These are phyloP conservation scores for Colletotrichum agaves DNA, from an alignment of 2,329 filamentous ascomycete species.

Conservation along the genomic window DNA sequence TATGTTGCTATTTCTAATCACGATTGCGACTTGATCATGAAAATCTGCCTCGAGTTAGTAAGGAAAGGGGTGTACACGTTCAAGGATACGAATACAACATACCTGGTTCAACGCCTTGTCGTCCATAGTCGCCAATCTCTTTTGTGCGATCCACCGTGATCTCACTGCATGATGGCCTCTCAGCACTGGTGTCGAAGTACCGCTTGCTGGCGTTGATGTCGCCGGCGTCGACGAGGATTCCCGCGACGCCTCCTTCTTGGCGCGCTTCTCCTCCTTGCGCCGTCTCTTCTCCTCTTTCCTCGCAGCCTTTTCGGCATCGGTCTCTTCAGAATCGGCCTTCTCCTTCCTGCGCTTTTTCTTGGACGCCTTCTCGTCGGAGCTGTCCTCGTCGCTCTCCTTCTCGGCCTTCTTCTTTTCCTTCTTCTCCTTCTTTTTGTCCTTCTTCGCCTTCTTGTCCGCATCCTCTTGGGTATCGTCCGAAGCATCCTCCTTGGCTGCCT, in stretches of 20 bases:
- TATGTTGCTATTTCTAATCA: slow-evolving; percentile 21
- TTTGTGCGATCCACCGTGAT: slow-evolving; percentile 87
- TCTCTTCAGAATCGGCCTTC: slow-evolving; percentile 43
- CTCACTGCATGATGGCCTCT: slow-evolving; percentile 77
- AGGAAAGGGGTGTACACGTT: neutral
- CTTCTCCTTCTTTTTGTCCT: slow-evolving; percentile 40
- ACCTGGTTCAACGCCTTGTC: slow-evolving; percentile 88
- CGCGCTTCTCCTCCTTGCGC: slow-evolving; percentile 54
- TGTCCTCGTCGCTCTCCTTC: slow-evolving; percentile 48
- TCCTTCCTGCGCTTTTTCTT: slow-evolving; percentile 46
- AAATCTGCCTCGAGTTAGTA: slow-evolving; percentile 61
- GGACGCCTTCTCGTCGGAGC: slow-evolving; percentile 41
- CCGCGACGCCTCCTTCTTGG: slow-evolving; percentile 48
- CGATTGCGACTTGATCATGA: slow-evolving; percentile 69
- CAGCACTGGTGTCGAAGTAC: slow-evolving; percentile 56
- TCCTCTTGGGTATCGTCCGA: slow-evolving; percentile 42
- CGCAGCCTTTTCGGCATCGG: slow-evolving; percentile 52
- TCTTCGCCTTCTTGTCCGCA: slow-evolving; percentile 42
- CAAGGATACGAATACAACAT: slow-evolving; percentile 41
- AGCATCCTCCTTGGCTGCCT: slow-evolving; percentile 43
- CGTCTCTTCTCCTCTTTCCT: slow-evolving; percentile 62
- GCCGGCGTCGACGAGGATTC: slow-evolving; percentile 43
- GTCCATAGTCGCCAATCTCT: slow-evolving; percentile 85
- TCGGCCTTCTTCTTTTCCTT: slow-evolving; percentile 48
- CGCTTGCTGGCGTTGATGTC: slow-evolving; percentile 53